These are phyloP conservation scores for Lachnellula arida DNA, from an alignment of 2,329 filamentous ascomycete species.

Conservation along the genomic window DNA sequence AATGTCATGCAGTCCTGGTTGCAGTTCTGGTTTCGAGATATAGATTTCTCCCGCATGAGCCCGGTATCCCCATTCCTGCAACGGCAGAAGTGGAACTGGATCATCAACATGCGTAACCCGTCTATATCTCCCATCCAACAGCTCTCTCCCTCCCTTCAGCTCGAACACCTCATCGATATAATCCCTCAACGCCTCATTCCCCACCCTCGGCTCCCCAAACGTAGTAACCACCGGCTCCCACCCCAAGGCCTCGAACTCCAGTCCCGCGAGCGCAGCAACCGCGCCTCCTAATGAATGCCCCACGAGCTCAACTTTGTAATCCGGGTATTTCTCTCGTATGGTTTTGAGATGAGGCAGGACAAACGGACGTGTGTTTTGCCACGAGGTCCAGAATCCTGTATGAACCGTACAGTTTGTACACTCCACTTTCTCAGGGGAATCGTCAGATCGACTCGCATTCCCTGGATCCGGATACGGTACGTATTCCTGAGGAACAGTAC, in stretches of 20 bases:
- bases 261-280: conserved; percentile 77
- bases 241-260: conserved; percentile 72
- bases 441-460: not conserved
- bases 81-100: conserved; percentile 79
- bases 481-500: conserved; percentile 85
- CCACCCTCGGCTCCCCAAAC: conserved; percentile 78
- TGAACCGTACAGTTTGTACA: conserved; percentile 92
- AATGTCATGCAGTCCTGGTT: conserved; percentile 64
- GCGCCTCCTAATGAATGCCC: conserved; percentile 89
- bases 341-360: conserved; percentile 64
- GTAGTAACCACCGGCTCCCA: conserved; percentile 78
- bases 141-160: not conserved
- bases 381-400: conserved; percentile 81
- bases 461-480: conserved; percentile 67
- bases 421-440: conserved; percentile 15
- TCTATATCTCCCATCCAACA: conserved; percentile 46
- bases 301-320: conserved; percentile 71
- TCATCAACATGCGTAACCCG: conserved; percentile 81
- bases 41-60: conserved; percentile 84
- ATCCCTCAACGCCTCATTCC: conserved; percentile 51
- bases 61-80: conserved; percentile 79
- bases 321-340: conserved; percentile 57
- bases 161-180: conserved; percentile 54
- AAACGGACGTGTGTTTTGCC: conserved; percentile 66
- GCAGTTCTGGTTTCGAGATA: conserved; percentile 67